Evolutionary conservation across 306 rosid species (phyloP).

Genomic region (Luffa aegyptiaca): DNA sequence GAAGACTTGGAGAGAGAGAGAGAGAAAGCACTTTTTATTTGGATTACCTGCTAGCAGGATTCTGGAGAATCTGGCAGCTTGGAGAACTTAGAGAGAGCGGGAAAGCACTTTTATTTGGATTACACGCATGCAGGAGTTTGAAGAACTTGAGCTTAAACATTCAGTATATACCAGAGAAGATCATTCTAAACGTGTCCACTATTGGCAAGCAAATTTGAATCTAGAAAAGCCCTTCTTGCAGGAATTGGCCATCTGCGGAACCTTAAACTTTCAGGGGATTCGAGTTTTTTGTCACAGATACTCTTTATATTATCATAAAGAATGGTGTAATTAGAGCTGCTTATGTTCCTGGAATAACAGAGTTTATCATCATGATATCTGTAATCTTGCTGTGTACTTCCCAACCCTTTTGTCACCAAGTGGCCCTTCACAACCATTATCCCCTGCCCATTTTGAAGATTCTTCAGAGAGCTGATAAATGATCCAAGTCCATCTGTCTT

Average conservation of each 20-base stretch:
- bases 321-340: conserved; percentile 68
- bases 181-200: neutral
- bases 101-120: conserved; percentile 9
- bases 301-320: conserved; percentile 42
- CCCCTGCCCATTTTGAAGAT: conserved; percentile 64
- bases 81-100: neutral
- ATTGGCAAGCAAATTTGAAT: neutral
- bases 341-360: conserved; percentile 64
- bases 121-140: neutral
- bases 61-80: neutral
- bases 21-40: conserved; percentile 1
- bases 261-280: conserved; percentile 11
- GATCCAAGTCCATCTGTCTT: conserved; percentile 20
- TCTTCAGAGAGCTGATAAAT: conserved; percentile 39
- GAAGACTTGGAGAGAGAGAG: neutral
- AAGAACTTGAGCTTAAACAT: conserved; percentile 4
- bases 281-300: conserved; percentile 26
- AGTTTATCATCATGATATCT: conserved; percentile 22
- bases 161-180: conserved; percentile 2
- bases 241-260: conserved; percentile 16
- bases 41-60: conserved; percentile 2
- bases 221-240: conserved; percentile 24
- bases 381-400: conserved; percentile 64
- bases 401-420: conserved; percentile 46
- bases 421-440: conserved; percentile 36